These are phyloP conservation scores for Hypoxylon fragiforme DNA, from an alignment of 495 filamentous ascomycete genomes.

Conservation along the genomic window DNA sequence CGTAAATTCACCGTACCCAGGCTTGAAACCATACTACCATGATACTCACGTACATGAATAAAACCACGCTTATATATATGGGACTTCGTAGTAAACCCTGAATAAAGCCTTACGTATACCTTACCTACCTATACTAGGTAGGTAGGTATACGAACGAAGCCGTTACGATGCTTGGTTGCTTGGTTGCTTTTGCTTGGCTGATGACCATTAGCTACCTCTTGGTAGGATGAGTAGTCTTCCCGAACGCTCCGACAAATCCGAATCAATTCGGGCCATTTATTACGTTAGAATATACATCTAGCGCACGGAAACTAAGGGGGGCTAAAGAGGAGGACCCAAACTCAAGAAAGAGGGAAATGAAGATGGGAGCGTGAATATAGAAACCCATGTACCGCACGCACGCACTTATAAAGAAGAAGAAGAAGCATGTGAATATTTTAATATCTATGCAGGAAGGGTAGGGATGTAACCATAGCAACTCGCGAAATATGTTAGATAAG, in stretches of 20 bases:
- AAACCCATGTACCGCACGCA: no score
- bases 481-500: no score
- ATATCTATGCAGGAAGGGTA: no score
- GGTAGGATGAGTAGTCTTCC: constrained; percentile 14
- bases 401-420: background rate
- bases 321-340: no score
- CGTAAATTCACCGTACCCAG: no score
- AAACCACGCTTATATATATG: no score
- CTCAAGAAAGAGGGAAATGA: constrained; percentile 17
- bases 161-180: background rate
- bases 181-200: background rate
- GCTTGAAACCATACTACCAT: no score
- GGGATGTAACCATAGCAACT: constrained; percentile 11
- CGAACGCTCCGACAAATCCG: constrained; percentile 25
- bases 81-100: no score
- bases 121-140: no score
- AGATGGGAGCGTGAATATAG: constrained; percentile 25
- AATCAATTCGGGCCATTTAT: constrained; percentile 23
- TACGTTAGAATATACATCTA: constrained; percentile 12
- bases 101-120: no score
- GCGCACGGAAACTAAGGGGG: constrained; percentile 14
- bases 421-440: constrained; percentile 29
- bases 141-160: no score
- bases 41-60: no score
- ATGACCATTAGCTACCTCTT: background rate